Evolutionary conservation across 2,329 filamentous ascomycete genomes (phyloP), one percentile per base, ranked within the genome.

Genomic region (Trichoderma atrobrunneum): DNA sequence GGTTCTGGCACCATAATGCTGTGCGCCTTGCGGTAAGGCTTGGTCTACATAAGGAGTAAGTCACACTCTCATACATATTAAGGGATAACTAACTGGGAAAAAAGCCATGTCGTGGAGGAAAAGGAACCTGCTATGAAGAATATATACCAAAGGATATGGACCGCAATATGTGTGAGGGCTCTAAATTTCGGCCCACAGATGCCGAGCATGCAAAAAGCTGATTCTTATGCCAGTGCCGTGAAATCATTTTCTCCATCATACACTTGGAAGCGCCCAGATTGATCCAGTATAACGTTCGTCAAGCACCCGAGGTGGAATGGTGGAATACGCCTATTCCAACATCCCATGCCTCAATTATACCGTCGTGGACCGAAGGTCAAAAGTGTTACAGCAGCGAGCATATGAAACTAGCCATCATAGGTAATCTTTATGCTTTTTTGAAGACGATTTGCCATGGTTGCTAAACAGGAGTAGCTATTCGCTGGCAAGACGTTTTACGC

Each of bases 41-140:
- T 64, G 61, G 61, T 21, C 10, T 64, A 30, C 61, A 64, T 64
- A 32, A 64, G 16, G 39, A 64, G 61, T 64, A 64, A 21, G 61
- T 8, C 12, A 1, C 4, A 0, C 8, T 28, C 36, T 39, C 5
- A 36, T 7, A 7, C 48, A 54, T 61, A 34, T 10, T 5, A 24
- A 21, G 3, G 21, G 0, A 36, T 26, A 16, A 18, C 39, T 30
- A 12, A 63, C 5, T 10, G 1, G 2, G 7, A 32, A 16, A 30
- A 24, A 64, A 64, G 61, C 11, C 61, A 64, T n/a, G 61, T 63
- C 1, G 24, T 48, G 1, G 36, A 63, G 7, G 61, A 63, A 3
- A 63, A 63, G 18, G 36, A 16, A 18, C 24, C 8, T 48, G 61
- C 18, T 8, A 28, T 21, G 36, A 48, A 26, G 21, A 36, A 8